Evolutionary conservation across 257 asterid species (phyloP), one percentile per base, ranked within the genome.

Genomic region (Gentiana dahurica): DNA sequence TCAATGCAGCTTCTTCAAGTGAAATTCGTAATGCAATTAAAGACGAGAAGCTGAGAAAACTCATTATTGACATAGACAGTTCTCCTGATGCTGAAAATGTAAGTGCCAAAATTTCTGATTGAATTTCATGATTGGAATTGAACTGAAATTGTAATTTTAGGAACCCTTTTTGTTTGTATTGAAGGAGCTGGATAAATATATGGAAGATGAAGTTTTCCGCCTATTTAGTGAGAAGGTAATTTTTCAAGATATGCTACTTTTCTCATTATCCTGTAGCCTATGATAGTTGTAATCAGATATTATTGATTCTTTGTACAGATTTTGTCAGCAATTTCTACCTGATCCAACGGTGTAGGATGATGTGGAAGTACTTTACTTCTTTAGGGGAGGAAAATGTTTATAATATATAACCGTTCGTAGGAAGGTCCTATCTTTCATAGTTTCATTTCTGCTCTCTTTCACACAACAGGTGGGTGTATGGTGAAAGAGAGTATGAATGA

Each of bases 1-100:
- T 24, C 4, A 24, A 32, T 15, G 53, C 53, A 57, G 62, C 62
- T 44, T 57, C 62, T 34, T 44, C 62, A 57, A 44, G 41, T 43
- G 53, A 57, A 57, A 57, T 57, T 34, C 62, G 62, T 12, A 39
- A 57, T 24, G 62, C 62, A 32, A 15, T 57, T 10, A 57, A 57
- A 24, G 33, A 57, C 7, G 62, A 57, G 12, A 38, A 32, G 34
- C 62, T 57, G 34, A 44, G 34, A 5, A 45, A 44, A 45, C 53
- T 57, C 62, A 57, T 57, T 24, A 41, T 5, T 11, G 6, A 3
- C 11, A 57, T 57, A 32, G 62, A 57, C 41, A 10, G 37, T 12
- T 57, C 62, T 24, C 41, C 52, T 45, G 34, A 33, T 44, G 52
- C 62, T 45, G 52, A 32, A 24, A 57, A 37, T 34, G 62, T 57